A percentile compares a stretch with the other conserved stretches of the same genome.
Evolutionary conservation across 2,329 filamentous ascomycete species (phyloP).

Genomic region (Sordariomycetes sp.): DNA sequence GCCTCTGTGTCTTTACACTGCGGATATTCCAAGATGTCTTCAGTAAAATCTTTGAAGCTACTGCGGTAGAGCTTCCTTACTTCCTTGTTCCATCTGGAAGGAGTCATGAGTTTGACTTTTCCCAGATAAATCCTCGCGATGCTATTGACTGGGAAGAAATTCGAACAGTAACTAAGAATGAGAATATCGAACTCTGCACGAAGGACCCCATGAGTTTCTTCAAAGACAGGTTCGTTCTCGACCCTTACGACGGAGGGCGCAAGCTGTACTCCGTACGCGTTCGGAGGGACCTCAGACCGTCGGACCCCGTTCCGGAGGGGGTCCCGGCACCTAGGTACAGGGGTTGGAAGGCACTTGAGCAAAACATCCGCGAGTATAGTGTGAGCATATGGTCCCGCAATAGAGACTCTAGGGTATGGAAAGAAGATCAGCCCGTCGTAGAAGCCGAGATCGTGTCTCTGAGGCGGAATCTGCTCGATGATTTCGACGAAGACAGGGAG

Average conservation of each 20-base stretch:
- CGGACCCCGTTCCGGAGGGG: slow-evolving; percentile 48
- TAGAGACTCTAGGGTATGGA: slow-evolving; percentile 37
- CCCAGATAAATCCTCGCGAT: not conserved
- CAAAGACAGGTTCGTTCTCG: slow-evolving; percentile 36
- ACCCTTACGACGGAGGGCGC: slow-evolving; percentile 48
- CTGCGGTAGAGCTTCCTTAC: slow-evolving; percentile 58
- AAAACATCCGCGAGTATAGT: slow-evolving; percentile 72
- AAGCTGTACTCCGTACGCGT: slow-evolving; percentile 43
- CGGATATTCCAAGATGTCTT: slow-evolving; percentile 73
- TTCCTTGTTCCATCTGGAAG: slow-evolving; percentile 54
- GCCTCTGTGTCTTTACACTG: slow-evolving; percentile 61
- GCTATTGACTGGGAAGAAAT: slow-evolving; percentile 53
- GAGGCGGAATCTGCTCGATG: slow-evolving; percentile 74
- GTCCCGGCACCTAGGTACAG: slow-evolving; percentile 33
- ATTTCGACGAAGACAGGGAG: slow-evolving; percentile 35
- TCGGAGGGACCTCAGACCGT: slow-evolving; percentile 44
- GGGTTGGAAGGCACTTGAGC: slow-evolving; percentile 22
- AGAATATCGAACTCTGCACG: slow-evolving; percentile 19
- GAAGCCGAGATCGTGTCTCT: slow-evolving; percentile 60
- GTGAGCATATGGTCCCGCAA: slow-evolving; percentile 57
- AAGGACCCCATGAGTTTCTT: slow-evolving; percentile 35
- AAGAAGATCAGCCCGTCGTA: slow-evolving; percentile 67
- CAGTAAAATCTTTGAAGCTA: slow-evolving; percentile 67
- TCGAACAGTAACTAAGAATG: slow-evolving; percentile 18
- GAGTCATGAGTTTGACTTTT: slow-evolving; percentile 11